Evolutionary conservation across 2,329 filamentous ascomycete species (phyloP), one percentile per base, ranked within the genome.

Genomic region (Cryoendolithus antarcticus): DNA sequence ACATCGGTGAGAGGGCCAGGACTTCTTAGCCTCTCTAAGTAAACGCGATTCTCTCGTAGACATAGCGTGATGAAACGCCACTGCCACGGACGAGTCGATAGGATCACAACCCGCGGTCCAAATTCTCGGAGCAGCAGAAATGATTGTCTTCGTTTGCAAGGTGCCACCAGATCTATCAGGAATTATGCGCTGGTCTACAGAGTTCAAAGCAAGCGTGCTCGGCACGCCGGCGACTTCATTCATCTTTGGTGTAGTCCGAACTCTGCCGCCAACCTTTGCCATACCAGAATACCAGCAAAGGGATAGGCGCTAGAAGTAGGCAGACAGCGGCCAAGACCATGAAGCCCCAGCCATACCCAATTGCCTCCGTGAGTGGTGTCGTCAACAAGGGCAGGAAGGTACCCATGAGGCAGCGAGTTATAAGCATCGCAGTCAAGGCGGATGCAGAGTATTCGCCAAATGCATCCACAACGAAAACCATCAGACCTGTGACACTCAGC

Each of bases 381-480:
- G 63, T 63, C 40, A 64, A 63, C 10, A 69, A 46, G 3, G 65
- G 66, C 42, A 69, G 58, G 4, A 62, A 61, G 32, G 66, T 66
- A 0, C 64, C 64, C 24, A 63, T 62, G 38, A 67, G 35, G 35
- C 55, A 62, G 24, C 66, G 50, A 36, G 65, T 47, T n/a, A 69
- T 60, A 6, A 63, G 62, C 1, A 62, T 56, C 0, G 65, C 63
- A 4, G 62, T 64, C 47, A 66, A 57, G 0, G 64, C 66, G 41
- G 58, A 62, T 4, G 66, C 66, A 1, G 64, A 63, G 47, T 64
- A 67, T 19, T 59, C 44, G n/a, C 61, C 61, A 41, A 67, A 69
- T 1, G 59, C 53, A 42, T 69, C 66, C 5, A 69, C 62, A 2
- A 69, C 51, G 44, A 68, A 69, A 1, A 61, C 49, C 51, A 63